Evolutionary conservation across 2,329 filamentous ascomycete species (phyloP).

Genomic region (Cladosporium sp.): DNA sequence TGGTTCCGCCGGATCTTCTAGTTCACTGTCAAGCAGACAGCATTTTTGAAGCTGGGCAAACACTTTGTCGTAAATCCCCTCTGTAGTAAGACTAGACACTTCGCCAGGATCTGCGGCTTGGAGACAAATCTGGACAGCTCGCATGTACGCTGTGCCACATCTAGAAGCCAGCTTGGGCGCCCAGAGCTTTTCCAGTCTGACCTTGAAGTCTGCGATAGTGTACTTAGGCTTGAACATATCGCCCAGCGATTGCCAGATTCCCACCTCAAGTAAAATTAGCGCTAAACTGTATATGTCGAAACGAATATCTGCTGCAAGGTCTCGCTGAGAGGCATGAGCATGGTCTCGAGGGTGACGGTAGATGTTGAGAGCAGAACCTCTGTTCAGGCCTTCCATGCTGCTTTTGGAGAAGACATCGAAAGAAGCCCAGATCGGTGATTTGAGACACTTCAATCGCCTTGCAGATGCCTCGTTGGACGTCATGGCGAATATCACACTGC

Average conservation of each 20-base stretch:
- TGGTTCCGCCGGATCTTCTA: conserved; percentile 17
- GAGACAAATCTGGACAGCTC: conserved; percentile 68
- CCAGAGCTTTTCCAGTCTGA: conserved; percentile 60
- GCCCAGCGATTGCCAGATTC: conserved; percentile 66
- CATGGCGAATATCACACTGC: conserved; percentile 63
- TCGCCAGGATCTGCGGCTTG: conserved; percentile 55
- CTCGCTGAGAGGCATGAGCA: conserved; percentile 33
- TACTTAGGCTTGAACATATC: conserved; percentile 58
- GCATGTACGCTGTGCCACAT: conserved; percentile 71
- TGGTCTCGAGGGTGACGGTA: conserved; percentile 62
- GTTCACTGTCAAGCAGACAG: conserved; percentile 32
- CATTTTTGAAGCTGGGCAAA: conserved; percentile 32
- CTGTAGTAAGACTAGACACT: conserved; percentile 20
- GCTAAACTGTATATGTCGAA: conserved; percentile 70
- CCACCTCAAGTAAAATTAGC: conserved; percentile 69
- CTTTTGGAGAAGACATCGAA: conserved; percentile 68
- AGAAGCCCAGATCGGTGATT: conserved; percentile 65
- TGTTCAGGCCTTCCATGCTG: conserved; percentile 41
- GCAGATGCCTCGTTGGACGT: conserved; percentile 45
- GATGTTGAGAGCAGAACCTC: conserved; percentile 49
- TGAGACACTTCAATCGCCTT: conserved; percentile 48
- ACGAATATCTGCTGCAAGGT: conserved; percentile 45
- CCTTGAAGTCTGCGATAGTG: conserved; percentile 57
- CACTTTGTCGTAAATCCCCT: conserved; percentile 28
- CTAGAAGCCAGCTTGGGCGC: conserved; percentile 61